phyloP scores from a whole-genome alignment of 306 rosid genomes.

The Quercus aquifolioides region DNA sequence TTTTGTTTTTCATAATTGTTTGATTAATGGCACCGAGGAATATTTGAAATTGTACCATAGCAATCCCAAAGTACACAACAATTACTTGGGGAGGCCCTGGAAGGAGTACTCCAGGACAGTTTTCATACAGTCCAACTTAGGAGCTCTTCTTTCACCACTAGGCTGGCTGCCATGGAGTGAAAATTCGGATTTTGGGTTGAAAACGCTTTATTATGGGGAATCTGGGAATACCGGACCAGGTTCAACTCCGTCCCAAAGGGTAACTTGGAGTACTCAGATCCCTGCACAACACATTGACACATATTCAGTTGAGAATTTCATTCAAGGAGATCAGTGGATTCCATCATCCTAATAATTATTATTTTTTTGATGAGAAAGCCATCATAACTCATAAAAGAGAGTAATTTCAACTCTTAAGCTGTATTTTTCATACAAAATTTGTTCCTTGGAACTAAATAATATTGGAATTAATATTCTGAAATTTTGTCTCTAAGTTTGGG shows the following conservation, averaged over 20 bases:
- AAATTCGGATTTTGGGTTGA: conserved; percentile 35
- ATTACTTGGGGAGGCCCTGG: conserved; percentile 97
- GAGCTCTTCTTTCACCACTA: conserved; percentile 35
- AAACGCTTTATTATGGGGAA: conserved; percentile 81
- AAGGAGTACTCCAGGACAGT: conserved; percentile 76
- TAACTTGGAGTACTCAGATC: conserved; percentile 57
- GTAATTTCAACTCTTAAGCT: too few relatives aligned
- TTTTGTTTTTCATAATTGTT: conserved; percentile 64
- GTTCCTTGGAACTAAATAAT: too few relatives aligned
- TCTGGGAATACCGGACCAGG: conserved; percentile 50
- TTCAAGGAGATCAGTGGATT: conserved; percentile 78
- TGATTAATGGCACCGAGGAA: conserved; percentile 69
- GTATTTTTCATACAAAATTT: too few relatives aligned
- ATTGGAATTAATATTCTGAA: too few relatives aligned
- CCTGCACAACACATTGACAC: conserved; percentile 41
- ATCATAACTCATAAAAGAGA: too few relatives aligned
- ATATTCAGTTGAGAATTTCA: conserved; percentile 68
- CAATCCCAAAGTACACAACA: conserved; percentile 69
- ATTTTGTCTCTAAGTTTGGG: too few relatives aligned
- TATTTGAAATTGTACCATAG: conserved; percentile 53
- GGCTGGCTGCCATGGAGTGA: conserved; percentile 79
- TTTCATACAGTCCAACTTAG: conserved; percentile 43
- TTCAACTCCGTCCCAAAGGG: conserved; percentile 41
- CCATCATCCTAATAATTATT: conserved; percentile 19
- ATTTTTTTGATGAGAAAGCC: too few relatives aligned